Evolutionary conservation across 768 basidiomycete genomes (phyloP).

Genomic region (Leccinellum rugosiceps): DNA sequence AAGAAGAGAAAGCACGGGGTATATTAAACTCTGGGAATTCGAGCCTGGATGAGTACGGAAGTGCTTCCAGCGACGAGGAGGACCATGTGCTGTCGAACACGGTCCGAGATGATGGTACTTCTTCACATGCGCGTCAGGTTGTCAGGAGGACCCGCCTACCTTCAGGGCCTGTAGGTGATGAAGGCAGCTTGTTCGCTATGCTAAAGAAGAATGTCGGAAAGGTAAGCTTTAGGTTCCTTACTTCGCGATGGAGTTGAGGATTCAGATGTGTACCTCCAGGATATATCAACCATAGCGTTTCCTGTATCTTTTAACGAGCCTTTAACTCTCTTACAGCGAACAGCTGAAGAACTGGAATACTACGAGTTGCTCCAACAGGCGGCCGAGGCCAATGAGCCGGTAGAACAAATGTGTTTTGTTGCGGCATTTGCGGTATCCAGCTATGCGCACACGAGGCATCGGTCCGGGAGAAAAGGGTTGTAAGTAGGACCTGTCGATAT

Average conservation of each 20-base stretch:
- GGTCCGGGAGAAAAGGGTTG: constrained; percentile 87
- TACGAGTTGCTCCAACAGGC: constrained; percentile 66
- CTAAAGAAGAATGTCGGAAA: constrained; percentile 89
- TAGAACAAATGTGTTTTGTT: constrained; percentile 69
- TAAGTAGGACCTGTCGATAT: constrained; percentile 38
- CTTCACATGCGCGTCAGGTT: constrained; percentile 28
- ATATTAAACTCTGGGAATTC: constrained; percentile 41
- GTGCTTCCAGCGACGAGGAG: constrained; percentile 49
- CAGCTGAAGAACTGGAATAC: constrained; percentile 85
- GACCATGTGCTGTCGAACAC: constrained; percentile 12
- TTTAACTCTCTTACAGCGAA: constrained; percentile 74
- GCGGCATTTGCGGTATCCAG: constrained; percentile 84
- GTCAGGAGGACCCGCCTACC: constrained; percentile 57
- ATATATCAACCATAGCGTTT: constrained; percentile 76
- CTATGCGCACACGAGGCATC: constrained; percentile 77
- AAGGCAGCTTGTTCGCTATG: constrained; percentile 79
- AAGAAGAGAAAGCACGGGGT: constrained; percentile 39
- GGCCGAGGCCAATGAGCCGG: constrained; percentile 50
- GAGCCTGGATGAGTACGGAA: constrained; percentile 38
- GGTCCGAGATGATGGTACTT: constrained; percentile 4
- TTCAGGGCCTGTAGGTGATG: constrained; percentile 59
- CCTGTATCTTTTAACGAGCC: constrained; percentile 94
- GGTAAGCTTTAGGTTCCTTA: constrained; percentile 36
- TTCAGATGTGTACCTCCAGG: constrained; percentile 40
- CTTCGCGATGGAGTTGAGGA: not conserved